Evolutionary conservation across 805 yeast genomes (phyloP), one percentile per base, ranked within the genome.

Genomic region (Candida andamanensis): DNA sequence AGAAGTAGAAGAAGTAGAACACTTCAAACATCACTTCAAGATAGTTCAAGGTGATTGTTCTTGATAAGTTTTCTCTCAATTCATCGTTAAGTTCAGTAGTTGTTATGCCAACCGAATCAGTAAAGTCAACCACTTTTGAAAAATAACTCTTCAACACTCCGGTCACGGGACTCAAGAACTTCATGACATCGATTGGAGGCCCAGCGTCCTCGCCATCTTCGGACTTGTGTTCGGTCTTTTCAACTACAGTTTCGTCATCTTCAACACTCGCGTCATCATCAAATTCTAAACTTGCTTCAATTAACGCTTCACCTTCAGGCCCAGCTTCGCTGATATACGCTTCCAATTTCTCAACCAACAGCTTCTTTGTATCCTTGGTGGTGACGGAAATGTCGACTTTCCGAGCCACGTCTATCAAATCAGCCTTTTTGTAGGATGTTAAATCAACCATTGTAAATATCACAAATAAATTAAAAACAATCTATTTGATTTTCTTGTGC

Each of bases 311-410:
- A 17, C 49, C 57, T 15, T 47, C 54, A 5, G 44, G 46, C 11
- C 49, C 54, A 12, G 43, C 41, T 24, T 50, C 52, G 15, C 37
- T 38, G 29, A 60, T 45, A 39, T 47, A 60, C 6, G 36, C 42
- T 20, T 55, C 58, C 32, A 65, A 49, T 38, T 60, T 65, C 25
- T 63, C 69, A 17, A 62, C 47, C 46, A 65, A 57, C 4, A 57
- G 47, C 43, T 56, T 60, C 49, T 65, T 65, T 27, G 70, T 64
- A 44, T 63, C 69, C 42, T 64, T 65, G 25, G 60, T 39, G 30
- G 52, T 45, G 22, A 58, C 51, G 29, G 52, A 45, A 18, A 63
- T 41, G 21, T 60, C 69, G 24, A 59, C 55, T 37, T 58, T 59
- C 24, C 46, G 56, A 37, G 59, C 57, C 24, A 55, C 60, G 26